Evolutionary conservation across 1,284 basidiomycete genomes (phyloP).

Genomic region (Gymnopus androsaceus): DNA sequence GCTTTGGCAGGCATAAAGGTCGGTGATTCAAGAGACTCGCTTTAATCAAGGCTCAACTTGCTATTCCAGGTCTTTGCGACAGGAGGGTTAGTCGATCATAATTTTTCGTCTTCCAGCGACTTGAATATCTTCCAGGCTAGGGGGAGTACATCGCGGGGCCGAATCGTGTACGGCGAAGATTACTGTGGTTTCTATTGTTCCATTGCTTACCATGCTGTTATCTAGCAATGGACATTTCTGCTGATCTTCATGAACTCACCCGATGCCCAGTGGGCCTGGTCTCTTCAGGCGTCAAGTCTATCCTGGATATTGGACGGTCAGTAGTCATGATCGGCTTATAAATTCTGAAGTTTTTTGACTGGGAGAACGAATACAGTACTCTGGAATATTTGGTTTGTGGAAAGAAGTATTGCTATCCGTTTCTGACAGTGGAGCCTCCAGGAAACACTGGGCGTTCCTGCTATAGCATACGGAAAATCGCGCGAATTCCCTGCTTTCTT

Average conservation of each 20-base stretch:
- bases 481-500: slow-evolving; percentile 96
- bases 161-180: slow-evolving; percentile 65
- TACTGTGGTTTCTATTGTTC: neutral
- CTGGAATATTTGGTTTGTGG: slow-evolving; percentile 84
- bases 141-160: slow-evolving; percentile 93
- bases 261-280: slow-evolving; percentile 88
- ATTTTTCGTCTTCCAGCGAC: neutral
- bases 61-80: slow-evolving; percentile 71
- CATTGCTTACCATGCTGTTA: slow-evolving; percentile 12
- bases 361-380: slow-evolving; percentile 51
- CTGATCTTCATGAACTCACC: slow-evolving; percentile 83
- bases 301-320: slow-evolving; percentile 87
- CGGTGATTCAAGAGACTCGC: slow-evolving; percentile 13
- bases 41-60: neutral
- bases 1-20: slow-evolving; percentile 83
- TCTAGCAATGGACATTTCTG: slow-evolving; percentile 92
- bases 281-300: slow-evolving; percentile 94
- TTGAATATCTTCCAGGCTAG: slow-evolving; percentile 50
- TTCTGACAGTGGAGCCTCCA: slow-evolving; percentile 31
- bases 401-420: no score
- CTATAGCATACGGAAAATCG: slow-evolving; percentile 76
- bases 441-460: slow-evolving; percentile 95
- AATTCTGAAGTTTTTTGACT: neutral
- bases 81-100: slow-evolving; percentile 58
- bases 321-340: slow-evolving; percentile 5